Evolutionary conservation across 2,329 filamentous ascomycete species (phyloP).

Genomic region (Shiraia sp.): DNA sequence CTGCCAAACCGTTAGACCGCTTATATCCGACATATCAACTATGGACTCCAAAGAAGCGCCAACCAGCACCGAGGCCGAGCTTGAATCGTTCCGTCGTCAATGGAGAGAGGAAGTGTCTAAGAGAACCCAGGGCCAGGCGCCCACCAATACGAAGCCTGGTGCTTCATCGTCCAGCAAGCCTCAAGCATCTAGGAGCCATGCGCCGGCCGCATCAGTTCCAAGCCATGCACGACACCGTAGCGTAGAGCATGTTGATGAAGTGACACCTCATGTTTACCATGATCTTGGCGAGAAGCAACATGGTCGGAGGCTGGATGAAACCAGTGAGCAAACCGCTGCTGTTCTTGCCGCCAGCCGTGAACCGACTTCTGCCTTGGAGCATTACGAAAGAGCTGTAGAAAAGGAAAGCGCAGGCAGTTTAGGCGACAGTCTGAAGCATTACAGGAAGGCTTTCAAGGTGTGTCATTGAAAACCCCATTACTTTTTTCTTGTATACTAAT

Average conservation of each 20-base stretch:
- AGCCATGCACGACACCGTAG: constrained; percentile 31
- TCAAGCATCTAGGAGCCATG: constrained; percentile 27
- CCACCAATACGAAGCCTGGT: constrained; percentile 17
- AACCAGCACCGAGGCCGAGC: constrained; percentile 61
- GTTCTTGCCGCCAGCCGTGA: constrained; percentile 47
- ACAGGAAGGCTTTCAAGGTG: constrained; percentile 87
- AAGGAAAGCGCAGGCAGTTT: constrained; percentile 83
- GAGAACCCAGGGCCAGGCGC: constrained; percentile 46
- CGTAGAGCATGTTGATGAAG: constrained; percentile 45
- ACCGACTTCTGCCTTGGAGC: constrained; percentile 80
- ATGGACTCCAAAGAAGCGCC: constrained; percentile 22
- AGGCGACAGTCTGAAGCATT: constrained; percentile 84
- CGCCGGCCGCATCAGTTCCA: constrained; percentile 23
- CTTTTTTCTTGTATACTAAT: constrained; percentile 8
- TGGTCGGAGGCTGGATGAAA: constrained; percentile 49
- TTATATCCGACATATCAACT: constrained; percentile 23
- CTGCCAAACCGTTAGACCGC: constrained; percentile 6
- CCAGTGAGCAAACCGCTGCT: constrained; percentile 39
- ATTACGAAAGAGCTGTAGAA: constrained; percentile 90
- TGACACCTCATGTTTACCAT: constrained; percentile 48
- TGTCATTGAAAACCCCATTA: no score
- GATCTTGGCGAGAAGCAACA: constrained; percentile 53
- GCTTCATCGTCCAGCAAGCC: constrained; percentile 22
- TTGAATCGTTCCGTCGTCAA: constrained; percentile 82
- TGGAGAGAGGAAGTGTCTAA: constrained; percentile 80